Evolutionary conservation across 768 basidiomycete species (phyloP), one percentile per base, ranked within the genome.

Genomic region (Pisolithus sp.): DNA sequence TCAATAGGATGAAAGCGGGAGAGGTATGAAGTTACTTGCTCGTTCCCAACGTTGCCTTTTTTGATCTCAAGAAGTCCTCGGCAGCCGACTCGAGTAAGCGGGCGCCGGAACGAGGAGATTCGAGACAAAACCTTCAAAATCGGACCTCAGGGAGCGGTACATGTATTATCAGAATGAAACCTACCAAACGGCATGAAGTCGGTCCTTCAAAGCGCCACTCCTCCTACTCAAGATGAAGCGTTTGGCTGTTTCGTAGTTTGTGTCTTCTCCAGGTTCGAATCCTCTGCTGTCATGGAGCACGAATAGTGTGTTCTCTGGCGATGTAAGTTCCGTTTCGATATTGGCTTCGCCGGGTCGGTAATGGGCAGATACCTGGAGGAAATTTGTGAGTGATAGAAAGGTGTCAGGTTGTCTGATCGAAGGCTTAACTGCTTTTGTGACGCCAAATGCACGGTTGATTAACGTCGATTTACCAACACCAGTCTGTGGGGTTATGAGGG

Each of bases 211-310:
- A n/a, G 26, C 38, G 9, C 28, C 21, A 39, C 26, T 17, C 20
- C 34, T 44, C 30, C 55, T 43, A 4, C 42, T 20, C 12, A 47
- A 1, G 38, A 57, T 57, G 34, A 57, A 57, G 2, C 36, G 24
- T 28, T 44, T 39, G 21, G 49, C 55, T 10, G 21, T 21, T n/a
- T 26, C n/a, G 38, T 48, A 17, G 36, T 37, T 57, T 24, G 40
- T 41, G 21, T 10, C 3, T 23, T 56, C 50, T 4, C 51, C 57
- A 20, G 51, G 50, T 41, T 57, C 57, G 38, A 57, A 57, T 7
- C 57, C 57, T 37, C 28, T 10, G 31, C 56, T 57, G 43, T 57
- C 57, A 38, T 57, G 57, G 13, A 57, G 44, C 21, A 57, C 47
- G 31, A 57, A 53, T 26, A 28, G 37, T 9, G 17, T 24, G 37